Evolutionary conservation across 164 flowering plant genomes (phyloP), one percentile per base, ranked within the genome.

Genomic region (Umbilicus rupestris): DNA sequence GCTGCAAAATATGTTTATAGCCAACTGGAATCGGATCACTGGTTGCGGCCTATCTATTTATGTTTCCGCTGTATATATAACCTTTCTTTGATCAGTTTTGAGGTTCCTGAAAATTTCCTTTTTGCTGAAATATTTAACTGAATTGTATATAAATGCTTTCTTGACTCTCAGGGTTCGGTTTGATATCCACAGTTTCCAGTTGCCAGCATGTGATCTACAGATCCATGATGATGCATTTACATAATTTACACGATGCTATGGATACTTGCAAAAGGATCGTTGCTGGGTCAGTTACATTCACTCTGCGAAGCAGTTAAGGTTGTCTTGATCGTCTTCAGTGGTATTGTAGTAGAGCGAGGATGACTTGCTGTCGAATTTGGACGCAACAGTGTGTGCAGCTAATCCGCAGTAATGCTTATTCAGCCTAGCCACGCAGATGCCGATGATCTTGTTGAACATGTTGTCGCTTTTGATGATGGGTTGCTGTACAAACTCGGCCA

Each of bases 381-480:
- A 92, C 66, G 79, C 70, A 28, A 88, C 65, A 33, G 78, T 79
- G 70, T 84, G 90, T 5, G 79, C 69, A 64, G 72, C 67, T 47
- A 92, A 72, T 68, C 98, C 98, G 46, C 96, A 85, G 67, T 89
- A 92, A 24, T 73, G 74, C 69, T 79, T 83, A 58, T 81, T 77
- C 7, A 83, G 76, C 62, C 90, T 76, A 15, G 87, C 92, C 6
- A 83, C 73, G 78, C 90, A 92, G 11, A 92, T 87, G 30, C 84
- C 88, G 0, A 81, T 79, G 31, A 88, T 79, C 71, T 85, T 87
- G 78, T 80, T 85, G 83, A 90, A 86, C 96, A 90, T 86, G 63
- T 19, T 47, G 66, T 92, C 96, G 65, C 73, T 87, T 75, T 73
- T 75, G 68, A 83, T 76, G 3, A 73, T 58, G 17, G 89, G 89